phyloP scores from a whole-genome alignment of 2,329 filamentous ascomycete genomes.

The Mariannaea sp. region DNA sequence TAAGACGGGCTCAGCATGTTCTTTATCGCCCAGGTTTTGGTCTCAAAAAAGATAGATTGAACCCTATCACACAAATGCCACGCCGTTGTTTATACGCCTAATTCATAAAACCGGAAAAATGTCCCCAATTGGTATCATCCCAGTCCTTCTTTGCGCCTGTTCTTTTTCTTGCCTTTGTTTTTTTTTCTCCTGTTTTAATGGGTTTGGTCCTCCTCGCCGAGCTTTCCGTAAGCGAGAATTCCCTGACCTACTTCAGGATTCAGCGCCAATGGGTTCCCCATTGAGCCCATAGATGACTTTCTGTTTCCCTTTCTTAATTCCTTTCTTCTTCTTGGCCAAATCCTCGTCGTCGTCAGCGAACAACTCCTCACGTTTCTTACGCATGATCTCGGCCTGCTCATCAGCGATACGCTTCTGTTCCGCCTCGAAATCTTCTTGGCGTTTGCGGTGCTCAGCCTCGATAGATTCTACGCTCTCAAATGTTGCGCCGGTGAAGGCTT shows the following conservation, averaged over 20 bases:
- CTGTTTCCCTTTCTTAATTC: constrained; percentile 41
- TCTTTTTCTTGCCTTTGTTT: too few relatives aligned
- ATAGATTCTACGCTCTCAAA: constrained; percentile 62
- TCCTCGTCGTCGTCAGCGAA: constrained; percentile 49
- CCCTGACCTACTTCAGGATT: constrained; percentile 21
- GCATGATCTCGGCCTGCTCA: constrained; percentile 54
- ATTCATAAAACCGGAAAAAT: constrained; percentile 19
- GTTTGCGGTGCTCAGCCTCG: constrained; percentile 58
- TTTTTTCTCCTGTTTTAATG: constrained; percentile 11
- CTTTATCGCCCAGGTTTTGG: constrained; percentile 2
- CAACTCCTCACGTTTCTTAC: constrained; percentile 54
- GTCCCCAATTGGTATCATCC: constrained; percentile 36
- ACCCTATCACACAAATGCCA: constrained; percentile 19
- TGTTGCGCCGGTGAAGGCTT: constrained; percentile 56
- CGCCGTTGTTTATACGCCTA: constrained; percentile 6
- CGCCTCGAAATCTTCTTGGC: constrained; percentile 52
- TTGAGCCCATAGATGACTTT: constrained; percentile 44
- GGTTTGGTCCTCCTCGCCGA: background rate
- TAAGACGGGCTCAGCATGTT: background rate
- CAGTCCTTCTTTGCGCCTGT: constrained; percentile 28
- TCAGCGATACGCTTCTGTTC: constrained; percentile 50
- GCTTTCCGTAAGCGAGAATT: background rate
- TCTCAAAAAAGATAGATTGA: constrained; percentile 8
- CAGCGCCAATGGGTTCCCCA: constrained; percentile 42
- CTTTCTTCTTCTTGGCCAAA: constrained; percentile 41